phyloP scores from a whole-genome alignment of 345 rosid species.

The Punica granatum region DNA sequence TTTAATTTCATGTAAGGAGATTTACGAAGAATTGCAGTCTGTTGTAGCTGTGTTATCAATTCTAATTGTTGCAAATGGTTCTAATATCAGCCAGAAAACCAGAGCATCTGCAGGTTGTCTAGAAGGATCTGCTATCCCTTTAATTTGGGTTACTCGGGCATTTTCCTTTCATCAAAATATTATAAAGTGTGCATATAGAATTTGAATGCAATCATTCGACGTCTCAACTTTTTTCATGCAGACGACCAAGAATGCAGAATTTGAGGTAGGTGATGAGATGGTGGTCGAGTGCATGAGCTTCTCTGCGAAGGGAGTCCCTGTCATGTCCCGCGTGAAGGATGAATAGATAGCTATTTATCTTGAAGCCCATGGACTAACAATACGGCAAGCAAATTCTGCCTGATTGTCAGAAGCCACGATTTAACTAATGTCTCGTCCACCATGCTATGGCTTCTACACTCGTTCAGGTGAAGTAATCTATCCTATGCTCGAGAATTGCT shows the following conservation, averaged over 20 bases:
- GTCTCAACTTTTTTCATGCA: slow-evolving; percentile 19
- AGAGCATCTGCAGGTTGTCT: not conserved
- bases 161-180: not conserved
- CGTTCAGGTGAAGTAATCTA: no score
- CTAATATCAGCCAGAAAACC: not conserved
- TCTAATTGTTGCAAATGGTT: not conserved
- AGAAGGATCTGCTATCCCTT: not conserved
- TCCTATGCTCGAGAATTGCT: no score
- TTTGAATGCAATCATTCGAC: not conserved
- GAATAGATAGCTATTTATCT: not conserved
- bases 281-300: slow-evolving; percentile 64
- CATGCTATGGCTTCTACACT: no score
- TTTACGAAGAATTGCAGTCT: not conserved
- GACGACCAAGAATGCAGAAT: slow-evolving; percentile 35
- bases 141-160: no score
- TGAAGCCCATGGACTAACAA: not conserved
- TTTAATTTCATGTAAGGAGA: not conserved
- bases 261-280: slow-evolving; percentile 51
- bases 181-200: not conserved
- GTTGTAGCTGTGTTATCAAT: no score
- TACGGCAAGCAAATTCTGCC: not conserved
- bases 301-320: slow-evolving; percentile 68
- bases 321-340: slow-evolving; percentile 51
- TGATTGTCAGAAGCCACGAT: not conserved
- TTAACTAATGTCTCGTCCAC: not conserved